phyloP scores from a whole-genome alignment of 805 yeast genomes.

The Candida namnaoensis region DNA sequence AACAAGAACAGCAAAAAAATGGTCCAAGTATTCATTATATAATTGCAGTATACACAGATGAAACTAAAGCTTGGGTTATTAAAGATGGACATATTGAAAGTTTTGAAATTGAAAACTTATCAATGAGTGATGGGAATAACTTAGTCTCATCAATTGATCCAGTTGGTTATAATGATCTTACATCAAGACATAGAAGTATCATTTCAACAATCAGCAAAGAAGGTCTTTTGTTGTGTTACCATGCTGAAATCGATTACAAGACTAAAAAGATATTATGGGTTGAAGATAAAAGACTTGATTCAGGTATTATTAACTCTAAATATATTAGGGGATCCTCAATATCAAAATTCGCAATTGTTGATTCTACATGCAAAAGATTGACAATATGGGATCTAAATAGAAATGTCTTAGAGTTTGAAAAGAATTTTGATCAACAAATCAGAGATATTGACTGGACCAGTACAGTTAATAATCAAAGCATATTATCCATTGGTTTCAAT shows the following conservation, averaged over 20 bases:
- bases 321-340: constrained; percentile 68
- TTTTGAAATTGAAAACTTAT: constrained; percentile 29
- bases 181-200: constrained; percentile 27
- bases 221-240: constrained; percentile 43
- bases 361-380: constrained; percentile 37
- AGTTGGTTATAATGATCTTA: constrained; percentile 28
- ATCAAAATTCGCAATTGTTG: constrained; percentile 70
- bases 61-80: constrained; percentile 32
- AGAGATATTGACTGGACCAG: constrained; percentile 86
- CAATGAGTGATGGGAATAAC: constrained; percentile 28
- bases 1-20: constrained; percentile 9
- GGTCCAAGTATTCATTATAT: constrained; percentile 31
- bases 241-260: constrained; percentile 22
- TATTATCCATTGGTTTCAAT: constrained; percentile 73
- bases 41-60: constrained; percentile 39
- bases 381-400: constrained; percentile 76
- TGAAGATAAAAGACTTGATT: constrained; percentile 37
- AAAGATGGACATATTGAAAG: constrained; percentile 15
- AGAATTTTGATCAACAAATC: constrained; percentile 31
- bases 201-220: constrained; percentile 47
- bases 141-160: constrained; percentile 60
- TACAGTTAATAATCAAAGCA: constrained; percentile 53
- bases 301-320: constrained; percentile 45
- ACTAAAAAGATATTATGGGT: constrained; percentile 45
- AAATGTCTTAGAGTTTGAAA: constrained; percentile 57